Evolutionary conservation across 306 rosid genomes (phyloP).

Genomic region (Fragaria vesca): DNA sequence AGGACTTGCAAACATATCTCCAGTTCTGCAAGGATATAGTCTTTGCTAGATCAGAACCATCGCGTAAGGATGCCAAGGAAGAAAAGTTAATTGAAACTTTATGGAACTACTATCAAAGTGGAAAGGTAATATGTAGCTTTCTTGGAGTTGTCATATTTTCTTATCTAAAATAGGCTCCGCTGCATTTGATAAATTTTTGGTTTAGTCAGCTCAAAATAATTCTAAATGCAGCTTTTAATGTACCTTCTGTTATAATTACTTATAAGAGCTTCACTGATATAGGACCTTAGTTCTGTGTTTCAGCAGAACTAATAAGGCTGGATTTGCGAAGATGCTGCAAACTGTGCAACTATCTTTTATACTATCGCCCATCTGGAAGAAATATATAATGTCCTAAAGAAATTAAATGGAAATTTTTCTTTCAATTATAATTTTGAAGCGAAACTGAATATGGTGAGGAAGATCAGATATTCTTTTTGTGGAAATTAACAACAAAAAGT

Average conservation of each 20-base stretch:
- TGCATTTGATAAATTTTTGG: neutral
- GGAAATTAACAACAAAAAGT: neutral
- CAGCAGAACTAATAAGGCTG: neutral
- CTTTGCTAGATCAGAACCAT: conserved; percentile 61
- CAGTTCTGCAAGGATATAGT: conserved; percentile 70
- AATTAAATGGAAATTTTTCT: neutral
- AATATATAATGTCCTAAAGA: too few species aligned
- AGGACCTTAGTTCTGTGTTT: neutral
- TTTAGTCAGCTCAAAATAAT: conserved; percentile 11
- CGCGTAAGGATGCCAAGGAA: conserved; percentile 64
- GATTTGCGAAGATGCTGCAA: neutral
- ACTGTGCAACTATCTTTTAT: neutral
- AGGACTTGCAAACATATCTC: conserved; percentile 75
- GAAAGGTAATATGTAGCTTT: conserved; percentile 49
- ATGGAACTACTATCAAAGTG: conserved; percentile 59
- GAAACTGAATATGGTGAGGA: neutral
- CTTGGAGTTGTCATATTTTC: neutral
- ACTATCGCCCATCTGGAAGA: neutral
- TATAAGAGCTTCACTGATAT: neutral
- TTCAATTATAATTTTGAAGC: neutral
- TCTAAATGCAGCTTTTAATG: neutral
- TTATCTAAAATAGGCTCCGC: conserved; percentile 8
- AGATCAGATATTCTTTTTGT: neutral
- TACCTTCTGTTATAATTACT: neutral
- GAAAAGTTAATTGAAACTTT: conserved; percentile 47